Conservation (phyloP, 1,139 yeast species). For the Geotrichum restrictum region DNA sequence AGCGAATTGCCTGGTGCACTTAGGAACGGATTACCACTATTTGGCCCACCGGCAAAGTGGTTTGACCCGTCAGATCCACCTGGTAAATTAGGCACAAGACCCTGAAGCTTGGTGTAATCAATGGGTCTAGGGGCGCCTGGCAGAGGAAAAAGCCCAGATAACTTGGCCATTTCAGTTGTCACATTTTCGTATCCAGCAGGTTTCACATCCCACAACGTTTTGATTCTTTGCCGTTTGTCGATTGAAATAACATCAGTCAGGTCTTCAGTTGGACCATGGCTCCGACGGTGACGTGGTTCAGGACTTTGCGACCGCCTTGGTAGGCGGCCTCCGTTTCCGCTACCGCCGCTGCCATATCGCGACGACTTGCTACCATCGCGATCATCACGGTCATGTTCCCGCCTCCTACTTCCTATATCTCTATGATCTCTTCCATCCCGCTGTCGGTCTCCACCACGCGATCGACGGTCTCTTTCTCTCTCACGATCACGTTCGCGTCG, state of each 20-base stretch:
- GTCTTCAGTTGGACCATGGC: slow-evolving; percentile 27
- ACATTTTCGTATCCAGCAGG: slow-evolving; percentile 75
- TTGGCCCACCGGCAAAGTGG: not conserved
- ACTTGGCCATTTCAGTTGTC: slow-evolving; percentile 74
- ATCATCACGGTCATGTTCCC: slow-evolving; percentile 24
- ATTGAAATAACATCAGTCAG: slow-evolving; percentile 42
- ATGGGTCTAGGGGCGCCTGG: slow-evolving; percentile 65
- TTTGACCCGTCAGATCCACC: slow-evolving; percentile 2
- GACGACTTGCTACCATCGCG: slow-evolving; percentile 22
- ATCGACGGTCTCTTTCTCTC: slow-evolving; percentile 24
- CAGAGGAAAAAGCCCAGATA: slow-evolving; percentile 73
- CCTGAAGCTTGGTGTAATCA: slow-evolving; percentile 54
- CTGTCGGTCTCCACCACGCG: slow-evolving; percentile 23
- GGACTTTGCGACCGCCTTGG: slow-evolving; percentile 23
- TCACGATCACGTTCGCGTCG: slow-evolving; percentile 23
- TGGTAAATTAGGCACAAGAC: slow-evolving; percentile 36
- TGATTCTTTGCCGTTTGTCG: slow-evolving; percentile 45
- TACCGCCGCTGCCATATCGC: slow-evolving; percentile 22
- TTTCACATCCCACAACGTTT: slow-evolving; percentile 67
- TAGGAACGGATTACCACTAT: slow-evolving; percentile 8
- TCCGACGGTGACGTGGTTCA: slow-evolving; percentile 19
- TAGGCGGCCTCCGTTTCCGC: slow-evolving; percentile 21
- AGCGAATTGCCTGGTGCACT: slow-evolving; percentile 22
- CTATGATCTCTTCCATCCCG: slow-evolving; percentile 22
- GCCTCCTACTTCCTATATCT: slow-evolving; percentile 22